phyloP scores from a whole-genome alignment of 129 eudicot species.

The Erigeron canadensis region DNA sequence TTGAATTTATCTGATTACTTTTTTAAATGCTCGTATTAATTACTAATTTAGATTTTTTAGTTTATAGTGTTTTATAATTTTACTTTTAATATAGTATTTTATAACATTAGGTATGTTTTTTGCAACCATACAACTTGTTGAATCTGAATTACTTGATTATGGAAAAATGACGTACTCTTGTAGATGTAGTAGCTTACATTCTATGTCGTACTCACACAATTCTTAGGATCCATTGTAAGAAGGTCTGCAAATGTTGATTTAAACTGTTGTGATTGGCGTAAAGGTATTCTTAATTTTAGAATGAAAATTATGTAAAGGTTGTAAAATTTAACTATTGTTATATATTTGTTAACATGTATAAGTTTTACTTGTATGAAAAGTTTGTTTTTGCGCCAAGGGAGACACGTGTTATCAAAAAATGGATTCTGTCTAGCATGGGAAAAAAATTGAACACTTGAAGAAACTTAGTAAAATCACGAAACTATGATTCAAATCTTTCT shows the following conservation, averaged over 20 bases:
- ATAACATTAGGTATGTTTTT: too few species aligned
- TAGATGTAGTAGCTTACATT: too few species aligned
- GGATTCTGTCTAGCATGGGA: neutral
- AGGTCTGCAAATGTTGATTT: neutral
- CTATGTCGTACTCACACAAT: neutral
- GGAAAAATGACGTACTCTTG: too few species aligned
- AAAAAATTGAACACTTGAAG: slow-evolving; percentile 3
- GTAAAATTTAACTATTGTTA: neutral
- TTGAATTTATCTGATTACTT: too few species aligned
- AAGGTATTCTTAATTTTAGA: neutral
- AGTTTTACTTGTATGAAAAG: neutral
- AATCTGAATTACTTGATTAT: too few species aligned
- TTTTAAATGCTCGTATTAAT: too few species aligned
- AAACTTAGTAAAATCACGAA: slow-evolving; percentile 3
- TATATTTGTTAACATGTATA: too few species aligned
- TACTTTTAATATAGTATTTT: too few species aligned
- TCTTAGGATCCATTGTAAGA: neutral
- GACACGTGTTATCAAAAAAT: neutral
- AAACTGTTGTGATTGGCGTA: neutral
- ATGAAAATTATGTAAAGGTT: too few species aligned
- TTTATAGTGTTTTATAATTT: too few species aligned
- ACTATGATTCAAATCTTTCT: neutral
- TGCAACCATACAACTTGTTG: too few species aligned
- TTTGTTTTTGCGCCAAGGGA: neutral
- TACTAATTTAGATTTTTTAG: too few species aligned